These are phyloP conservation scores for Microbotryum violaceum DNA, from an alignment of 1,284 basidiomycete genomes.

Conservation along the genomic window DNA sequence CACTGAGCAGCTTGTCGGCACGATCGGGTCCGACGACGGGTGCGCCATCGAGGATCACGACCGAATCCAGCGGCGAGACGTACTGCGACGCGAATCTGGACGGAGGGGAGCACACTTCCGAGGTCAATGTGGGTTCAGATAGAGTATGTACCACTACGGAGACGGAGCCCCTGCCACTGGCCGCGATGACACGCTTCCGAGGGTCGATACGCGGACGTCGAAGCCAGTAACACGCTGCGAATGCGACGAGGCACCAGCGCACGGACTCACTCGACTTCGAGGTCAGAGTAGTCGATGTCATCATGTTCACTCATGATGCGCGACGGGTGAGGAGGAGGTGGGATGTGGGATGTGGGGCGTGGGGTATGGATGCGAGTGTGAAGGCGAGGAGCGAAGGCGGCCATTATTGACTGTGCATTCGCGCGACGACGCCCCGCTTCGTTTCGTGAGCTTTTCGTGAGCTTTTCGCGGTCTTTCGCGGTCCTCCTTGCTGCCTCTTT, in stretches of 20 bases:
- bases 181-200: not conserved
- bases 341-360: too few relatives aligned
- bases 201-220: not conserved
- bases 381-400: too few relatives aligned
- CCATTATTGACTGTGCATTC: too few relatives aligned
- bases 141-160: not conserved
- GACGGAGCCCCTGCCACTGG: not conserved
- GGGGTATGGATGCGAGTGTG: too few relatives aligned
- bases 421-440: too few relatives aligned
- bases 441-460: too few relatives aligned
- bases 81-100: slow-evolving; percentile 38
- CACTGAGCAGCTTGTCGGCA: slow-evolving; percentile 41
- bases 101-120: not conserved
- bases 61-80: slow-evolving; percentile 42
- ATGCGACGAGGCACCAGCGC: not conserved
- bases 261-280: slow-evolving; percentile 71
- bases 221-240: not conserved
- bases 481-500: too few relatives aligned
- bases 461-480: too few relatives aligned
- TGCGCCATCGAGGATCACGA: slow-evolving; percentile 44
- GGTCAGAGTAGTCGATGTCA: slow-evolving; percentile 86
- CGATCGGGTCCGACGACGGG: slow-evolving; percentile 41
- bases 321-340: not conserved
- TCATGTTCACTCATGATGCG: slow-evolving; percentile 46
- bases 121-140: not conserved